Base-by-base conservation (phyloP, 345 rosid genomes). In the Cardamine occulta region DNA sequence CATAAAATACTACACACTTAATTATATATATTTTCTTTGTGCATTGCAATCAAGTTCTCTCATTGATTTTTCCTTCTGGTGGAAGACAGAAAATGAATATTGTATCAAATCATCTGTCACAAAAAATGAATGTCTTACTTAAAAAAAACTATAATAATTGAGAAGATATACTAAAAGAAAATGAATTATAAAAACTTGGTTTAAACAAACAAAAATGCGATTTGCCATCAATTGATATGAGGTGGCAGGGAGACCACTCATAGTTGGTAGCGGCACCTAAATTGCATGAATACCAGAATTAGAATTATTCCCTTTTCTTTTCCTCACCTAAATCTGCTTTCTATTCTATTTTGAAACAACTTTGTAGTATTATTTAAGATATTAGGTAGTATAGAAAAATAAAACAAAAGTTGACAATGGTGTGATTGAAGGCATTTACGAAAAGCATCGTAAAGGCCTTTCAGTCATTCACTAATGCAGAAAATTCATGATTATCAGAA, bases 91-190 rank as follows among this genome's bases (percentile, higher is more conserved):
- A 58, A 72, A 79, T 63, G 76, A 58, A 76, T 56, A 79, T 79
- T 79, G 68, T 68, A 75, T 82, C 85, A 79, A 79, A 82, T 82
- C 85, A 79, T 49, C 45, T 56, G 72, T 71, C 72, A 77, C 14
- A 19, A 32, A 44, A 44, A 44, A 5, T 15, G 17, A 44, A 15
- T 44, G 8, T 15, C 49, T 44, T 15, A 15, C 8, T 44, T 7
- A 17, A 44, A 6, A 4, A 14, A 48, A 62, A 10, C 19, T 24
- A 34, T 35, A 64, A 71, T 55, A 70, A 44, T 53, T 70, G 63
- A 72, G 63, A 66, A 57, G 44, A n/a, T n/a, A n/a, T n/a, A n/a
- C n/a, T n/a, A n/a, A 47, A 15, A 54, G 18, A 39, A 70, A 37
- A 58, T 57, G n/a, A 56, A 44, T 45, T 14, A 56, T 1, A 57